Percentiles rank a stretch among this genome's conserved stretches.
phyloP scores from a whole-genome alignment of 176 grass and related monocot genomes.

The Aegilops speltoides region DNA sequence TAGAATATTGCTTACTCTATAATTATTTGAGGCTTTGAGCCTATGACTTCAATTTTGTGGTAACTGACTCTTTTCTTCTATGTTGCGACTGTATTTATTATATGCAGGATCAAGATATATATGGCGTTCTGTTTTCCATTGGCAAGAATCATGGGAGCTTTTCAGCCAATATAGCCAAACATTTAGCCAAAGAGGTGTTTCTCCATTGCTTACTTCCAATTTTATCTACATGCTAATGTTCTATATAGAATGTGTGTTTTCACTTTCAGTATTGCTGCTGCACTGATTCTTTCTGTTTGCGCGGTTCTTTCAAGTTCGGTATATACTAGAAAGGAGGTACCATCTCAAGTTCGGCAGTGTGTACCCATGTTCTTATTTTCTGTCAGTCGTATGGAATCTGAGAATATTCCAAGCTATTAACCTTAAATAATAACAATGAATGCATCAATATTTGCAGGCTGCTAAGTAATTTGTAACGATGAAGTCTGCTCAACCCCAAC shows the following conservation, averaged over 20 bases:
- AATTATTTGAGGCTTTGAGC: neutral
- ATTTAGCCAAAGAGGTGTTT: conserved; percentile 82
- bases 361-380: neutral
- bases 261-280: neutral
- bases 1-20: conserved; percentile 18
- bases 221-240: conserved; percentile 20
- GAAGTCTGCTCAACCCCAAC: neutral
- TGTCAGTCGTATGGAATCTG: neutral
- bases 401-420: neutral
- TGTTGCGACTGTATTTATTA: conserved; percentile 36
- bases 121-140: conserved; percentile 64
- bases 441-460: neutral
- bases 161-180: conserved; percentile 71
- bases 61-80: conserved; percentile 30
- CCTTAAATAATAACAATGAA: too few relatives aligned
- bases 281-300: neutral
- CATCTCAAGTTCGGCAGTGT: too few relatives aligned
- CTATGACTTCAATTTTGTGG: conserved; percentile 5
- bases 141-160: conserved; percentile 75
- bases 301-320: neutral
- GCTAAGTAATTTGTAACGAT: neutral
- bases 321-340: neutral
- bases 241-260: neutral
- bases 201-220: neutral
- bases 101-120: conserved; percentile 85